A percentile compares a stretch with the other conserved stretches of the same genome.
phyloP scores from a whole-genome alignment of 371 early-diverging fungal species.

The Syncephalis plumigaleata region DNA sequence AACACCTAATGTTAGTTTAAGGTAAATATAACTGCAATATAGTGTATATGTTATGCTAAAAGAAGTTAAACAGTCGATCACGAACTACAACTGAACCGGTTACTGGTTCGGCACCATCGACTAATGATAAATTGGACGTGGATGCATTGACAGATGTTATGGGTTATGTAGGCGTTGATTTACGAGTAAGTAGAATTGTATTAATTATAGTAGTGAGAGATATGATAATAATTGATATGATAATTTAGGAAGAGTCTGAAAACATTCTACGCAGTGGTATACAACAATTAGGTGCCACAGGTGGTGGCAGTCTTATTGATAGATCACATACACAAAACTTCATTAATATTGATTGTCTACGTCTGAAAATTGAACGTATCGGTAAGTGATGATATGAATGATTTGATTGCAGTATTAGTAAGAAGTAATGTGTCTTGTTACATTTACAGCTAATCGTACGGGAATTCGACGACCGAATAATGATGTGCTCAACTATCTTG shows the following conservation, averaged over 20 bases:
- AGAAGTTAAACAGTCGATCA: too few species aligned
- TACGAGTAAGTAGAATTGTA: constrained; percentile 16
- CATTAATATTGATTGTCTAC: constrained; percentile 24
- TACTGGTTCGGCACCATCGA: background rate
- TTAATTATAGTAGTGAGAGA: background rate
- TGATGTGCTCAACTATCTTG: constrained; percentile 43
- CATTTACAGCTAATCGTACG: background rate
- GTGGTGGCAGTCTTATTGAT: constrained; percentile 13
- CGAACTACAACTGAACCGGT: too few species aligned
- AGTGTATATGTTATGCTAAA: too few species aligned
- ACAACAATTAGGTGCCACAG: constrained; percentile 3
- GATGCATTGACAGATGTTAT: constrained; percentile 65
- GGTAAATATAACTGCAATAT: too few species aligned
- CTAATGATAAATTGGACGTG: constrained; percentile 13
- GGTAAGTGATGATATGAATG: constrained; percentile 13
- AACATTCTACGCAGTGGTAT: constrained; percentile 23
- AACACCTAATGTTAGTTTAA: too few species aligned
- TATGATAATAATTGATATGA: constrained; percentile 5
- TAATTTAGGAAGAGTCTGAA: constrained; percentile 30
- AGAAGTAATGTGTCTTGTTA: too few species aligned
- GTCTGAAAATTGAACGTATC: constrained; percentile 15
- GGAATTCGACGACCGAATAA: constrained; percentile 17
- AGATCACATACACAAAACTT: constrained; percentile 27
- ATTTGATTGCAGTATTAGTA: too few species aligned
- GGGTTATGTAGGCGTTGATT: constrained; percentile 74